phyloP scores from a whole-genome alignment of 176 grass and related monocot genomes.

The maize (Zea mays) region Zm-B73-REFERENCE-NAM-5.0 NC_050102.1:181347501-181348000 shows the following conservation, averaged over 20 bases:
- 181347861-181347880: background rate
- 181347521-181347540: background rate
- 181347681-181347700: constrained; percentile 53
- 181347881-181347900: too few relatives aligned
- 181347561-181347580: background rate
- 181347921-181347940: too few relatives aligned
- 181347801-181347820: background rate
- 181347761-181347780: constrained; percentile 3
- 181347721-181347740: background rate
- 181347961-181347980: too few relatives aligned
- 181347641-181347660: constrained; percentile 72
- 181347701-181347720: background rate
- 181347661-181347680: constrained; percentile 67
- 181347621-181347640: constrained; percentile 95
- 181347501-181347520: background rate
- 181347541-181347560: constrained; percentile 2
- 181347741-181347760: background rate
- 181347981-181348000: too few relatives aligned
- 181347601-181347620: constrained; percentile 31
- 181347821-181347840: background rate
- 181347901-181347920: too few relatives aligned
- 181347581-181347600: constrained; percentile 54
- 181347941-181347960: too few relatives aligned
- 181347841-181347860: background rate
- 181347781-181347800: background rate